Evolutionary conservation across 352 stramenopile genomes (phyloP).

Genomic region (Phytopythium kandeliae): DNA sequence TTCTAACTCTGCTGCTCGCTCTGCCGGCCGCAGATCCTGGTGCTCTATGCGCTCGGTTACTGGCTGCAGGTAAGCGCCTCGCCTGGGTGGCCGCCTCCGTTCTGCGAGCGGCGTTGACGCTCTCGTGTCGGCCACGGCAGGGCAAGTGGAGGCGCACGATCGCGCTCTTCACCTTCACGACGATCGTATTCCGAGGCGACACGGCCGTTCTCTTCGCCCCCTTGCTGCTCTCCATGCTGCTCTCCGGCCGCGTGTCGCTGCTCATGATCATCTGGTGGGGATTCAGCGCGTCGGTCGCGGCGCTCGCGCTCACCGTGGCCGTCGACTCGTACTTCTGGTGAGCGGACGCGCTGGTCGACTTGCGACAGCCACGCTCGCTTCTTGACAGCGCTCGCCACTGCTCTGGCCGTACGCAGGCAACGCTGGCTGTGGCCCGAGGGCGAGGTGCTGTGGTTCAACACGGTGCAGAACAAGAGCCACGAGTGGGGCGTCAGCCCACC

Average conservation of each 20-base stretch:
- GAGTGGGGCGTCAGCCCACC: constrained; percentile 96
- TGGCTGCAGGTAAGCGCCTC: constrained; percentile 38
- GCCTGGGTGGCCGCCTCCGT: not conserved
- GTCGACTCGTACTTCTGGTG: constrained; percentile 95
- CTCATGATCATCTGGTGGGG: constrained; percentile 80
- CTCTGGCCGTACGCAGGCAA: constrained; percentile 17
- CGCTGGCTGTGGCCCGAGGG: constrained; percentile 97
- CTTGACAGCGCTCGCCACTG: too few species aligned
- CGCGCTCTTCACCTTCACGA: constrained; percentile 88
- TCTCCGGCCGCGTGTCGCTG: constrained; percentile 62
- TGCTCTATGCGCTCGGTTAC: constrained; percentile 56
- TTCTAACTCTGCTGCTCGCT: not conserved
- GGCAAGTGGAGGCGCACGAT: constrained; percentile 46
- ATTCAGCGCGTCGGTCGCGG: constrained; percentile 54
- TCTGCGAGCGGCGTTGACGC: constrained; percentile 1
- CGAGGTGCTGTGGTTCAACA: constrained; percentile 96
- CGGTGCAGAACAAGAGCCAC: constrained; percentile 95
- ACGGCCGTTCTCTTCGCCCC: constrained; percentile 94
- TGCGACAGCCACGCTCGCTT: too few species aligned
- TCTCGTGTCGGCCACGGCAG: constrained; percentile 8
- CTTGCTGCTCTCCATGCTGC: constrained; percentile 89
- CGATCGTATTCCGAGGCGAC: constrained; percentile 96
- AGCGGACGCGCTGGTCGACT: not conserved
- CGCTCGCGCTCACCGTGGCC: constrained; percentile 79
- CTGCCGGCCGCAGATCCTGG: constrained; percentile 15